phyloP scores from a whole-genome alignment of 768 basidiomycete species.

The Kwoniella shandongensis region DNA sequence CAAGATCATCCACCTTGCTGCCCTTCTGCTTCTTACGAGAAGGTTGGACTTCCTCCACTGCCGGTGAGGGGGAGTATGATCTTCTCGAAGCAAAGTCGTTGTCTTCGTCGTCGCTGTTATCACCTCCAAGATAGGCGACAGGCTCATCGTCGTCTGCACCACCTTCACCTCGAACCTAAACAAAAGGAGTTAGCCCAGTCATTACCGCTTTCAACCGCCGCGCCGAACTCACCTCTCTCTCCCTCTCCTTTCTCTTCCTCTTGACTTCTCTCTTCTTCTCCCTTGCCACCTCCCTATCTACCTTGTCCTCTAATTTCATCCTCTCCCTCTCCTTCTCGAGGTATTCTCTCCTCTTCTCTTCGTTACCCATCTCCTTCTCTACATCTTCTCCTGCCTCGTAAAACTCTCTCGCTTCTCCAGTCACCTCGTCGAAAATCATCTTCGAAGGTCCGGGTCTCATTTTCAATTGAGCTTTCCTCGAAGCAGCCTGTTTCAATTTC shows the following conservation, averaged over 20 bases:
- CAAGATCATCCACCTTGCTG: slow-evolving; percentile 52
- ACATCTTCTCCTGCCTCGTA: slow-evolving; percentile 79
- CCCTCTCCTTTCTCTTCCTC: slow-evolving; percentile 80
- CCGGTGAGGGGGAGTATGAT: slow-evolving; percentile 56
- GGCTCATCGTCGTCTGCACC: slow-evolving; percentile 41
- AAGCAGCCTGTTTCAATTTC: slow-evolving; percentile 70
- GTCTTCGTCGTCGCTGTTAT: slow-evolving; percentile 66
- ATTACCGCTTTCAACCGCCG: neutral
- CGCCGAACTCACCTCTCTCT: slow-evolving; percentile 56
- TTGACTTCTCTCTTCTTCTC: slow-evolving; percentile 91
- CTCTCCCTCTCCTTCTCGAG: slow-evolving; percentile 70
- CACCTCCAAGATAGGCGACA: slow-evolving; percentile 55
- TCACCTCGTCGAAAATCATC: slow-evolving; percentile 82
- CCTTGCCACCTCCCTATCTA: slow-evolving; percentile 77
- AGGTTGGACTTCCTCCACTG: slow-evolving; percentile 38
- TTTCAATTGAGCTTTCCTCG: slow-evolving; percentile 71
- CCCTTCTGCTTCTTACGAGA: slow-evolving; percentile 44
- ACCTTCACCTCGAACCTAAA: slow-evolving; percentile 7
- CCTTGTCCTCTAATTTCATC: slow-evolving; percentile 68
- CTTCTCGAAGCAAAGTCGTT: slow-evolving; percentile 57
- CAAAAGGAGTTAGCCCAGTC: neutral
- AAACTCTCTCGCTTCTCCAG: slow-evolving; percentile 70
- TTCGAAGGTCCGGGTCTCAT: slow-evolving; percentile 65
- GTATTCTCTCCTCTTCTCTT: slow-evolving; percentile 68
- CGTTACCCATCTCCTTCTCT: slow-evolving; percentile 63